phyloP scores from a whole-genome alignment of 257 asterid species.

The Solanum habrochaites region DNA sequence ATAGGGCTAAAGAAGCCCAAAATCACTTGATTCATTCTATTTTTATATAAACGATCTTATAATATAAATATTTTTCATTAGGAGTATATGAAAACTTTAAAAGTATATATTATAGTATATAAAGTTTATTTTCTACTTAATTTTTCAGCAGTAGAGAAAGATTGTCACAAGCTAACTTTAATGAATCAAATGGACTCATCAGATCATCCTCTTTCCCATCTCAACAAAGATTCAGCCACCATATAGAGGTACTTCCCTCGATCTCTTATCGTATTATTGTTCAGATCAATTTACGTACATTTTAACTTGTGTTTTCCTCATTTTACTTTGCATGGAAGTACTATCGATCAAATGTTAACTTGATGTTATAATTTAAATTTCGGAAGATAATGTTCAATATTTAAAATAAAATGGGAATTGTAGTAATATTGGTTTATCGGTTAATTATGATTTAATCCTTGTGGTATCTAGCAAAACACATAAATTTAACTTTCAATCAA shows the following conservation, averaged over 20 bases:
- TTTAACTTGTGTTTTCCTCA: background rate
- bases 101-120: background rate
- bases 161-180: conserved; percentile 45
- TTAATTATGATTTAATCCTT: background rate
- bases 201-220: conserved; percentile 48
- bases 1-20: background rate
- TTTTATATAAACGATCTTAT: background rate
- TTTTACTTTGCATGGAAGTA: background rate
- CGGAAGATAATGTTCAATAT: background rate
- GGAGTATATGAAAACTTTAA: background rate
- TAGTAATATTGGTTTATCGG: background rate
- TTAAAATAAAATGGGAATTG: background rate
- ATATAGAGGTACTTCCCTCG: conserved; percentile 29
- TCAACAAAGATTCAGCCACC: conserved; percentile 26
- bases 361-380: background rate
- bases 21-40: background rate
- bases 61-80: background rate
- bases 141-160: conserved; percentile 45
- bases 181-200: conserved; percentile 34
- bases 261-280: background rate
- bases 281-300: background rate
- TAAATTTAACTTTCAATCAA: background rate
- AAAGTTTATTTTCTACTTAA: background rate
- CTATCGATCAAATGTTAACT: background rate
- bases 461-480: background rate